phyloP scores from a whole-genome alignment of 805 yeast species.

The Geotrichum ghanense region DNA sequence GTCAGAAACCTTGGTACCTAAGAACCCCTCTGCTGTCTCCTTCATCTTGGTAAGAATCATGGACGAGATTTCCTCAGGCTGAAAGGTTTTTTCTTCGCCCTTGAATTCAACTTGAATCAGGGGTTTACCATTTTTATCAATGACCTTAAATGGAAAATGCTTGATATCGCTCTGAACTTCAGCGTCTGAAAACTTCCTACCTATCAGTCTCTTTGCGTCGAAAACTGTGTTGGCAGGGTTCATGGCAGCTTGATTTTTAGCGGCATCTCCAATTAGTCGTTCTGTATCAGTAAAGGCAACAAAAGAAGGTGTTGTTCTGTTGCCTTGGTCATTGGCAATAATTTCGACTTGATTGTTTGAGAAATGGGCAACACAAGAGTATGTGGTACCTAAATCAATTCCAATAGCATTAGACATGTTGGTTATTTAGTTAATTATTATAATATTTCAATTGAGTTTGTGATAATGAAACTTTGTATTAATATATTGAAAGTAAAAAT shows the following conservation, averaged over 20 bases:
- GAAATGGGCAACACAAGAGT: conserved; percentile 89
- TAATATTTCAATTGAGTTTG: no score
- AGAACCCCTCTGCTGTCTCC: conserved; percentile 81
- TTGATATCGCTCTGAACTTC: conserved; percentile 68
- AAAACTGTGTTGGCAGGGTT: conserved; percentile 86
- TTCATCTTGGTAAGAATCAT: conserved; percentile 88
- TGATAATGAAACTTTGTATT: no score
- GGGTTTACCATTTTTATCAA: conserved; percentile 75
- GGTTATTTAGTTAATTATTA: conserved; percentile 1
- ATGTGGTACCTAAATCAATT: conserved; percentile 91
- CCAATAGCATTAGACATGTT: conserved; percentile 46
- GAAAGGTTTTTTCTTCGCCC: conserved; percentile 73
- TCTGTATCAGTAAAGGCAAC: conserved; percentile 92
- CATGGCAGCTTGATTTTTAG: conserved; percentile 95
- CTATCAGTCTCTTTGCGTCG: conserved; percentile 89
- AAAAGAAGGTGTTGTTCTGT: conserved; percentile 92
- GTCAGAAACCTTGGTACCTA: conserved; percentile 72
- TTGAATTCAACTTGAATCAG: conserved; percentile 73
- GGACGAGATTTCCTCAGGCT: conserved; percentile 90
- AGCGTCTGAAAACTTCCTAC: conserved; percentile 64
- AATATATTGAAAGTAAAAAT: no score
- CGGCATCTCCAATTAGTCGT: conserved; percentile 92
- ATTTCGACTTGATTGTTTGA: conserved; percentile 81
- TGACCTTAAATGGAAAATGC: conserved; percentile 78
- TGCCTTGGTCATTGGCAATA: conserved; percentile 94